phyloP scores from a whole-genome alignment of 768 basidiomycete species.

The Amanita subjunquillea region DNA sequence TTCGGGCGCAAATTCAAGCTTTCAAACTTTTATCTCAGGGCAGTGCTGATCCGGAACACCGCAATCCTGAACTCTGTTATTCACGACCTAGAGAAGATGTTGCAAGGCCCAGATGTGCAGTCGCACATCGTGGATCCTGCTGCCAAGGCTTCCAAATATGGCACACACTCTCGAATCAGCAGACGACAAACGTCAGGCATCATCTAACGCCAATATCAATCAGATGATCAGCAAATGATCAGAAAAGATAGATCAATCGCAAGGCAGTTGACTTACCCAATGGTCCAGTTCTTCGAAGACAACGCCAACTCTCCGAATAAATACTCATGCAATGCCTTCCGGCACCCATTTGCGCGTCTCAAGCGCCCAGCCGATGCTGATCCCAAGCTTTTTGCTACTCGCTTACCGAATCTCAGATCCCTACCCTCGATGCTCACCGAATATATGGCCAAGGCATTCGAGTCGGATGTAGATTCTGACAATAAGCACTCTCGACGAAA shows the following conservation, averaged over 20 bases:
- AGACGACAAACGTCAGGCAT: neutral
- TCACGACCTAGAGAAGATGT: too few species aligned
- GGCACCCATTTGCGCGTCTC: constrained; percentile 75
- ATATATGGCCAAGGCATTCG: constrained; percentile 21
- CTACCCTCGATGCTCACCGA: constrained; percentile 87
- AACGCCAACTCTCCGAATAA: too few species aligned
- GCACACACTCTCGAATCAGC: constrained; percentile 17
- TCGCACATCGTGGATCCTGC: constrained; percentile 61
- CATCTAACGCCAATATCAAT: constrained; percentile 18
- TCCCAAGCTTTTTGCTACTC: constrained; percentile 55
- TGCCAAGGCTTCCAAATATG: constrained; percentile 60
- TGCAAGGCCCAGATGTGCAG: constrained; percentile 48
- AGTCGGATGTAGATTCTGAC: too few species aligned
- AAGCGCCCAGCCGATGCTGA: constrained; percentile 55
- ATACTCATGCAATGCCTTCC: constrained; percentile 88
- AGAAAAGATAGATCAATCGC: constrained; percentile 36
- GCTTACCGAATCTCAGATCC: constrained; percentile 77
- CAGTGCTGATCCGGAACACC: too few species aligned
- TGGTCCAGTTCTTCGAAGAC: too few species aligned
- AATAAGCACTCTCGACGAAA: too few species aligned
- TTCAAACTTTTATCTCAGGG: too few species aligned
- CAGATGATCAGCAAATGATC: constrained; percentile 53
- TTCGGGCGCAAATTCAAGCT: too few species aligned
- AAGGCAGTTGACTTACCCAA: too few species aligned
- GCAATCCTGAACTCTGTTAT: too few species aligned